phyloP scores from a whole-genome alignment of 805 yeast species.

The Saturnispora saitoi region DNA sequence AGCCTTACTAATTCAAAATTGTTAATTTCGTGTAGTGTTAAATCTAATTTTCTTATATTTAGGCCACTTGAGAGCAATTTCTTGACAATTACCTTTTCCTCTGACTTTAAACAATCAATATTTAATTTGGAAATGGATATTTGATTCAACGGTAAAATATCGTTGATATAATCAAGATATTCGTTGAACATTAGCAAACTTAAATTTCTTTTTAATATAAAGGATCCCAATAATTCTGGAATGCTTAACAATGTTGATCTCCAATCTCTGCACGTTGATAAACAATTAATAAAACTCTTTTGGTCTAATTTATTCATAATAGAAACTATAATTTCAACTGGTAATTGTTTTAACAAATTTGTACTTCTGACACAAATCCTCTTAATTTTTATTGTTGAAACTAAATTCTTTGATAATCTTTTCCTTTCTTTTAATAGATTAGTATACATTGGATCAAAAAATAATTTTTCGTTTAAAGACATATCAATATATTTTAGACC shows the following conservation, averaged over 20 bases:
- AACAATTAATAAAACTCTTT: conserved; percentile 4
- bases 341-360: conserved; percentile 8
- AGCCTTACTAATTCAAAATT: conserved; percentile 7
- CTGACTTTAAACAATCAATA: neutral
- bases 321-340: conserved; percentile 8
- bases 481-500: neutral
- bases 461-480: neutral
- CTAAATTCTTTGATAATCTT: neutral
- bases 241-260: conserved; percentile 9
- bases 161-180: conserved; percentile 10
- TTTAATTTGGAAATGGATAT: conserved; percentile 1
- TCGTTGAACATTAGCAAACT: conserved; percentile 3
- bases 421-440: conserved; percentile 1
- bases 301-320: conserved; percentile 8
- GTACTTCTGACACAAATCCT: conserved; percentile 2
- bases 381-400: neutral
- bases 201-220: neutral
- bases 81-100: neutral
- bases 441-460: neutral
- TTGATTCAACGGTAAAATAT: conserved; percentile 6
- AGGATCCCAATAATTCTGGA: conserved; percentile 9
- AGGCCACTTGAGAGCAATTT: conserved; percentile 8
- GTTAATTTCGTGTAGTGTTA: neutral
- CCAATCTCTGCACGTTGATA: conserved; percentile 13
- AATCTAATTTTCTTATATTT: conserved; percentile 1